Percentiles rank a stretch among this genome's conserved stretches.
These are phyloP conservation scores for Phytopythium vexans DNA, from an alignment of 352 stramenopile genomes.

Conservation along the genomic window DNA sequence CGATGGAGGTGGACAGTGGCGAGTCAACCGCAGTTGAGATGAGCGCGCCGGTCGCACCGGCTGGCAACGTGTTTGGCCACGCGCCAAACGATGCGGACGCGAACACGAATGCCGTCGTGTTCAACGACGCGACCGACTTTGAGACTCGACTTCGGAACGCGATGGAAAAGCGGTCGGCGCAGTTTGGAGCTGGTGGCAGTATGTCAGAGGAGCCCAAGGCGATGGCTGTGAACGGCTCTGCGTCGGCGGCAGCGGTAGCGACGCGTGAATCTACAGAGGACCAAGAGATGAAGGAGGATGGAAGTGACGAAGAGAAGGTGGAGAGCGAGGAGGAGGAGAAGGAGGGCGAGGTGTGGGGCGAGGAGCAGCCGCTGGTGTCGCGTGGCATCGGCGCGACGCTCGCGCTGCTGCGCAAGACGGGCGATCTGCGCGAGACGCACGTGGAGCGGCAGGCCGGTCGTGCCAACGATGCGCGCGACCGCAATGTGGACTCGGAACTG, in stretches of 20 bases:
- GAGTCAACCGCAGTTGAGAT: no score
- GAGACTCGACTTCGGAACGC: constrained; percentile 69
- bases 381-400: constrained; percentile 91
- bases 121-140: constrained; percentile 86
- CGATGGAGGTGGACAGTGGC: no score
- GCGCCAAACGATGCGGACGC: constrained; percentile 23
- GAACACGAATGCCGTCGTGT: constrained; percentile 57
- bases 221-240: constrained; percentile 3
- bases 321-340: constrained; percentile 50
- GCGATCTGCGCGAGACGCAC: constrained; percentile 88
- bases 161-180: constrained; percentile 64
- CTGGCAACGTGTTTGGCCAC: constrained; percentile 43
- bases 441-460: constrained; percentile 91
- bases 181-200: constrained; percentile 32
- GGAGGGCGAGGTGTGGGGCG: constrained; percentile 62
- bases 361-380: constrained; percentile 82
- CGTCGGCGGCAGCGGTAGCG: neutral
- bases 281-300: constrained; percentile 16
- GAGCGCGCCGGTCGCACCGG: neutral
- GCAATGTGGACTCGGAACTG: constrained; percentile 88
- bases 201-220: neutral
- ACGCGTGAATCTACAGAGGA: constrained; percentile 4
- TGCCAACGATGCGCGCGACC: constrained; percentile 94
- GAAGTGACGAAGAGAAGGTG: constrained; percentile 20
- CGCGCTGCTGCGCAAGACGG: constrained; percentile 90